phyloP scores from a whole-genome alignment of 2,329 filamentous ascomycete genomes.

The Aspergillus sp. region DNA sequence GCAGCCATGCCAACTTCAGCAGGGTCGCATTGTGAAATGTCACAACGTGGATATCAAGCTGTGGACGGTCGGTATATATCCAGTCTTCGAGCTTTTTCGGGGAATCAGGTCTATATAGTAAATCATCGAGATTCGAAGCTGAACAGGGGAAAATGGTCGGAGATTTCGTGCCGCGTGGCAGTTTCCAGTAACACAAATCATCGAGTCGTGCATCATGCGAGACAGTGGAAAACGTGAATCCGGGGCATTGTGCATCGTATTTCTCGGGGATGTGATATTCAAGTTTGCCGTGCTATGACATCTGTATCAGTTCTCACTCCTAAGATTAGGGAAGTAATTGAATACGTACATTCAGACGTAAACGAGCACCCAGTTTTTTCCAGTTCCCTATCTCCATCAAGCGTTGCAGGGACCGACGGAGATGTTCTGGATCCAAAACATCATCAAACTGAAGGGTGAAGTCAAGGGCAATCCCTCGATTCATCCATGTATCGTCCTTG shows the following conservation, averaged over 20 bases:
- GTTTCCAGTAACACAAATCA: too few species aligned
- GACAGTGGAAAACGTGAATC: slow-evolving; percentile 19
- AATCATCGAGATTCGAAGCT: too few species aligned
- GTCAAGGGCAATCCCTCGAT: background rate
- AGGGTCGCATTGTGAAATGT: slow-evolving; percentile 49
- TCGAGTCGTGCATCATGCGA: background rate
- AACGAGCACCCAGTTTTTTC: slow-evolving; percentile 42
- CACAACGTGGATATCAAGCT: slow-evolving; percentile 45
- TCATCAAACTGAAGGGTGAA: slow-evolving; percentile 38
- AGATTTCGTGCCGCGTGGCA: too few species aligned
- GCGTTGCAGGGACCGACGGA: slow-evolving; percentile 30
- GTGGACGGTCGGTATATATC: slow-evolving; percentile 39
- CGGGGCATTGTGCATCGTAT: slow-evolving; percentile 34
- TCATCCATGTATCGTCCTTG: background rate
- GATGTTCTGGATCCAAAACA: slow-evolving; percentile 38
- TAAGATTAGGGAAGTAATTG: too few species aligned
- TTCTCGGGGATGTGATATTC: slow-evolving; percentile 38
- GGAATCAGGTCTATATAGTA: background rate
- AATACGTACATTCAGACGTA: slow-evolving; percentile 32
- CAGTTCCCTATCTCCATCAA: slow-evolving; percentile 40
- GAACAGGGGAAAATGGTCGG: too few species aligned
- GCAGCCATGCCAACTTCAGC: slow-evolving; percentile 43
- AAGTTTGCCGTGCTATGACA: slow-evolving; percentile 17
- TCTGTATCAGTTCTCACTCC: background rate
- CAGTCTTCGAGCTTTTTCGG: slow-evolving; percentile 33